Evolutionary conservation across 2,329 filamentous ascomycete species (phyloP).

Genomic region (Ciborinia camelliae): DNA sequence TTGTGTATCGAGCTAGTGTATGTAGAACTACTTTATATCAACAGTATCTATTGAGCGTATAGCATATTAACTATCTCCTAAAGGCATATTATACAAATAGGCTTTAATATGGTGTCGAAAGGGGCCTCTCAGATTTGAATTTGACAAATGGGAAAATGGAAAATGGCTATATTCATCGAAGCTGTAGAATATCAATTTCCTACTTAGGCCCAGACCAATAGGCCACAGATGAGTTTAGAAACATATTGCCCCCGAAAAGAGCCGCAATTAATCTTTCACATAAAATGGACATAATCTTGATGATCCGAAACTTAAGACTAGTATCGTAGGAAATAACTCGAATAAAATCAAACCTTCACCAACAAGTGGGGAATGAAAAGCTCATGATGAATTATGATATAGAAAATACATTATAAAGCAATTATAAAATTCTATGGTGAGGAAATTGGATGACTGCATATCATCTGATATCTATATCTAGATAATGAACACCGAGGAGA

Average conservation of each 20-base stretch:
- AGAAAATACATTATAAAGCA: background rate
- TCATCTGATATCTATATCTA: background rate
- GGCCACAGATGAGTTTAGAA: background rate
- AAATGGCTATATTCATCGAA: background rate
- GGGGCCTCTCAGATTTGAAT: no score
- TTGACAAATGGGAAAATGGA: no score
- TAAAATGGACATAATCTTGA: background rate
- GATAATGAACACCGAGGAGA: background rate
- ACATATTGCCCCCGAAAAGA: background rate
- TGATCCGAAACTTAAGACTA: background rate
- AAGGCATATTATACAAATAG: no score
- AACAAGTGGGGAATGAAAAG: background rate
- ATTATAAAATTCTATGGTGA: background rate
- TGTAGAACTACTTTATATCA: no score
- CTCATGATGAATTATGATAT: background rate
- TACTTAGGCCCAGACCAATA: background rate
- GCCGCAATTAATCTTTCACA: no score
- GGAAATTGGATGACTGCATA: background rate
- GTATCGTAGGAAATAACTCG: no score
- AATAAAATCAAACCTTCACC: background rate
- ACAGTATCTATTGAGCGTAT: no score
- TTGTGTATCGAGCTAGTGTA: no score
- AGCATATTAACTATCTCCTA: no score
- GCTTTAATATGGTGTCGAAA: no score
- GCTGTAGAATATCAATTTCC: background rate